phyloP scores from a whole-genome alignment of 2,329 filamentous ascomycete genomes.

The Aspergillus proliferans region DNA sequence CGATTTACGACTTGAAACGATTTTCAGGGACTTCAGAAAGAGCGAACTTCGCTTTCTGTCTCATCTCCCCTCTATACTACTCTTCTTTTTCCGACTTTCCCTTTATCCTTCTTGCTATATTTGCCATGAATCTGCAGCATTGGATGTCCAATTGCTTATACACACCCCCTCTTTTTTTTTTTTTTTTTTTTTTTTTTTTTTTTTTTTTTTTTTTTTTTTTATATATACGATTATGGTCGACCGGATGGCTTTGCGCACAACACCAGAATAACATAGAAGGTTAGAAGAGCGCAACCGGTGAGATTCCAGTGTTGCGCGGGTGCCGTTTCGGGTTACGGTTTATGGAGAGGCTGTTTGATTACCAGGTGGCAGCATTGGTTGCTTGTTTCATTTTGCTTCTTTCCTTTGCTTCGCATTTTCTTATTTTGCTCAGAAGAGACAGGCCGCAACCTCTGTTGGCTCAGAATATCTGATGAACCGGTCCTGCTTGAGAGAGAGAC shows the following conservation, averaged over 20 bases:
- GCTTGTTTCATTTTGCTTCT: not conserved
- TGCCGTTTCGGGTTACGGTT: not conserved
- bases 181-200: not conserved
- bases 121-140: not conserved
- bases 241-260: constrained; percentile 15
- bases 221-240: constrained; percentile 8
- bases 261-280: constrained; percentile 1
- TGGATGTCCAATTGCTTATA: not conserved
- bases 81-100: not conserved
- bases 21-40: constrained; percentile 7
- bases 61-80: not conserved
- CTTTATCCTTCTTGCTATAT: constrained; percentile 1
- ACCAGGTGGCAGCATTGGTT: not conserved
- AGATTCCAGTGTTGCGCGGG: not conserved
- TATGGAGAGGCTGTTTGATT: not conserved
- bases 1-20: constrained; percentile 20
- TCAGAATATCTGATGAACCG: not conserved
- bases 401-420: not conserved
- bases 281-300: not conserved
- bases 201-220: constrained; percentile 1
- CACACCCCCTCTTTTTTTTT: not conserved
- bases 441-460: not conserved
- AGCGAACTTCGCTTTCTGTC: constrained; percentile 1
- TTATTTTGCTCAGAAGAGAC: not conserved
- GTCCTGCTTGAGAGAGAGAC: not conserved